Evolutionary conservation across 805 yeast genomes (phyloP), one percentile per base, ranked within the genome.

Genomic region (Yamadazyma nakazawae): DNA sequence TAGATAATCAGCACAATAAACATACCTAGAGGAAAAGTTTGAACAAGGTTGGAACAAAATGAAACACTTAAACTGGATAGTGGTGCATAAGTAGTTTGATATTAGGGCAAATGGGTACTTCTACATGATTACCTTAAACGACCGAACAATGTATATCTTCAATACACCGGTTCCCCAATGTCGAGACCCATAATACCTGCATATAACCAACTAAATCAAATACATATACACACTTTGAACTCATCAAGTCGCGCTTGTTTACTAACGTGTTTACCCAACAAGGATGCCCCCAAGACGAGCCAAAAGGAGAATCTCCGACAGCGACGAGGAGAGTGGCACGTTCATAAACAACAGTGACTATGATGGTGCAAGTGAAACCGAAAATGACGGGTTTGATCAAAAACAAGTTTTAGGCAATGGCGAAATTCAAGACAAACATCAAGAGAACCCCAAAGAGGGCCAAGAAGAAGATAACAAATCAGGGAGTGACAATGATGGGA

Each of bases 311-410:
- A 14, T 19, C 7, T 12, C 21, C 11, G 40, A n/a, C 13, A 39
- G 36, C 17, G 16, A 14, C 9, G 41, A 24, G 6, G 45, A 14
- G 18, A 26, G 37, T 21, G 28, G 21, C 19, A 61, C 73, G 0
- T 72, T 72, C 45, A 58, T 72, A 36, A 72, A 72, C 48, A 72
- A 72, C 47, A 70, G 75, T 49, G 76, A 72, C 44, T 63, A 62
- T 42, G 11, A 21, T 30, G 6, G n/a, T 14, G 12, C 37, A n/a
- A n/a, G 17, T 3, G 37, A n/a, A 16, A 8, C 14, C 18, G 37
- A 9, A 13, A 28, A 28, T 5, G 11, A 28, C 32, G 32, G 5
- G 32, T 12, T 28, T 21, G 24, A 21, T 21, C 24, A 7, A 10
- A 9, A 5, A 28, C n/a, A 28, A 10, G 32, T 5, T 28, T 4